Evolutionary conservation across 805 yeast genomes (phyloP).

Genomic region (Saturnispora besseyi): DNA sequence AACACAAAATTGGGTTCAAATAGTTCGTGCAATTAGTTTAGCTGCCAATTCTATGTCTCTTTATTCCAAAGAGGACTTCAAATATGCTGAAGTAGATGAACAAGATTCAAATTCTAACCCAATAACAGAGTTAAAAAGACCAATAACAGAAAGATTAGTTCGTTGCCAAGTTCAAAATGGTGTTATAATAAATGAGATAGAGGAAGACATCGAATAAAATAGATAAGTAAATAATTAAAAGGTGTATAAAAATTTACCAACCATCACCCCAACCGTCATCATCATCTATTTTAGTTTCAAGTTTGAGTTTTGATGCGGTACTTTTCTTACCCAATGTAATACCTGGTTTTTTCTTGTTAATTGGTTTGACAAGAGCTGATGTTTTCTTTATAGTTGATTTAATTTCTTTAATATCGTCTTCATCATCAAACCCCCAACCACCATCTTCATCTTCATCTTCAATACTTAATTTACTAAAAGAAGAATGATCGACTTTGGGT

Average conservation of each 20-base stretch:
- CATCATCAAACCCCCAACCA: constrained; percentile 27
- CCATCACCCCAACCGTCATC: constrained; percentile 40
- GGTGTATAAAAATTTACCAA: constrained; percentile 23
- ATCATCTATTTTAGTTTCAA: constrained; percentile 26
- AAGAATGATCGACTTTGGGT: not conserved
- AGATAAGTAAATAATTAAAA: not conserved
- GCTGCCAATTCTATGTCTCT: constrained; percentile 46
- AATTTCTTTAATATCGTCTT: constrained; percentile 9
- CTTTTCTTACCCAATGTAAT: constrained; percentile 1
- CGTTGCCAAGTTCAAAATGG: constrained; percentile 42
- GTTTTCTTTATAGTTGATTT: constrained; percentile 1
- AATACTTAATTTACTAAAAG: constrained; percentile 6
- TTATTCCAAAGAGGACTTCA: constrained; percentile 36
- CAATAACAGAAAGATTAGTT: constrained; percentile 59
- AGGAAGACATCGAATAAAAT: not conserved
- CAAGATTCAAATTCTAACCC: not conserved
- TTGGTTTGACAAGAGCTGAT: not conserved
- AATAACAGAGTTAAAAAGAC: constrained; percentile 20
- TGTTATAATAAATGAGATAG: constrained; percentile 22
- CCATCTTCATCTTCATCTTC: constrained; percentile 19
- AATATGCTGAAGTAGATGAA: constrained; percentile 18
- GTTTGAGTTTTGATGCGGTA: constrained; percentile 22
- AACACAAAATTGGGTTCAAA: constrained; percentile 57
- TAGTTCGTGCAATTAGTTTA: constrained; percentile 49
- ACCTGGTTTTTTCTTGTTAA: constrained; percentile 2